Conservation (phyloP, 345 rosid species). For the Hypericum perforatum region DNA sequence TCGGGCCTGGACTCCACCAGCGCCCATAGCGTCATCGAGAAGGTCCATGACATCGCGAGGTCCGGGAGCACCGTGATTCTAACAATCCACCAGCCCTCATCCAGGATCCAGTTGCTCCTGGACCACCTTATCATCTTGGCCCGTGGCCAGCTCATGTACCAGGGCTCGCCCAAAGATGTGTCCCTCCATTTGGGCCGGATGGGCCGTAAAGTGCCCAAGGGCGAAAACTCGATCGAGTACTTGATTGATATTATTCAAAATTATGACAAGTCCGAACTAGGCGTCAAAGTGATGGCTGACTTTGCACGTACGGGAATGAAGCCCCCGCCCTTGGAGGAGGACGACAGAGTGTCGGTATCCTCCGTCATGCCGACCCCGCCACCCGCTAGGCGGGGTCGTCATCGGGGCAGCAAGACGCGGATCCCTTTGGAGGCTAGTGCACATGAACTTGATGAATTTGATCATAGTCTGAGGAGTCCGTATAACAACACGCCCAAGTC, state of each 20-base stretch:
- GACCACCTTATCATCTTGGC: slow-evolving; percentile 58
- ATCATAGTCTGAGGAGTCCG: slow-evolving; percentile 45
- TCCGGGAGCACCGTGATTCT: slow-evolving; percentile 60
- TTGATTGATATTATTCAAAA: slow-evolving; percentile 52
- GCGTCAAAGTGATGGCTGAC: slow-evolving; percentile 44
- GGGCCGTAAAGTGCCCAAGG: slow-evolving; percentile 49
- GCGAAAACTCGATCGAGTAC: slow-evolving; percentile 48
- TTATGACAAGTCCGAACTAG: slow-evolving; percentile 44
- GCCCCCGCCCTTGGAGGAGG: slow-evolving; percentile 33
- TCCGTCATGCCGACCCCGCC: slow-evolving; percentile 22
- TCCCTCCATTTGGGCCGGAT: slow-evolving; percentile 38
- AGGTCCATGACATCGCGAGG: slow-evolving; percentile 51
- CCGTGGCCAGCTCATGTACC: slow-evolving; percentile 61
- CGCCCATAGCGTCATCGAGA: slow-evolving; percentile 53
- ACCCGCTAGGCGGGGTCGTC: slow-evolving; percentile 10
- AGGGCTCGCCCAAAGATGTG: slow-evolving; percentile 49
- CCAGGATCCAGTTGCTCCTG: slow-evolving; percentile 42
- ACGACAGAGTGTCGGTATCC: slow-evolving; percentile 24
- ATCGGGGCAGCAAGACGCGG: slow-evolving; percentile 13
- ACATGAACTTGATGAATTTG: slow-evolving; percentile 21
- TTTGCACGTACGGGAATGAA: slow-evolving; percentile 42
- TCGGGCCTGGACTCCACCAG: slow-evolving; percentile 61
- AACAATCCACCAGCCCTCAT: slow-evolving; percentile 62
- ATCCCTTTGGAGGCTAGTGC: slow-evolving; percentile 19
- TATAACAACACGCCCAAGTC: slow-evolving; percentile 29